These are phyloP conservation scores for Medicago ruthenica DNA, from an alignment of 306 rosid species.

Conservation along the genomic window DNA sequence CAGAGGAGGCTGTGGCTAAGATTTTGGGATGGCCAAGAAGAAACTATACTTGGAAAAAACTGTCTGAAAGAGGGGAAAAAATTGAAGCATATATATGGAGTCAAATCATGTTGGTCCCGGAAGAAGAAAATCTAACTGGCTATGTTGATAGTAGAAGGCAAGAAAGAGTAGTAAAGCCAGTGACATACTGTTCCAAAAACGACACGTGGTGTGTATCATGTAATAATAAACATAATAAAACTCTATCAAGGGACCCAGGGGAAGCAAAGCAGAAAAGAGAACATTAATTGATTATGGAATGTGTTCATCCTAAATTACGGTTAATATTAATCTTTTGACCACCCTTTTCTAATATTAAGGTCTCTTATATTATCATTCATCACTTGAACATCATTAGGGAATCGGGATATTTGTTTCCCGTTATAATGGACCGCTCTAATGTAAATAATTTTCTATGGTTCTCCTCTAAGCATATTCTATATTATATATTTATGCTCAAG, in stretches of 20 bases:
- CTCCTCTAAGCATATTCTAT: neutral
- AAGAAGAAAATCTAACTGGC: conserved; percentile 35
- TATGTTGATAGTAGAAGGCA: conserved; percentile 10
- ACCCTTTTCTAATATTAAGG: neutral
- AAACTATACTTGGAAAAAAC: neutral
- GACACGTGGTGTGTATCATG: conserved; percentile 60
- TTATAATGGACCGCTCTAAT: neutral
- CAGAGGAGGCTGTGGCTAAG: conserved; percentile 42
- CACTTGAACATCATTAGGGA: neutral
- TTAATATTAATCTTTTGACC: neutral
- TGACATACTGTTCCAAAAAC: conserved; percentile 27
- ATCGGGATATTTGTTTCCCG: neutral
- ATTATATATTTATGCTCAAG: neutral
- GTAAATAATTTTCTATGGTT: neutral
- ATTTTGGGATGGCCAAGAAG: no score
- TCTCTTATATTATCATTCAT: neutral
- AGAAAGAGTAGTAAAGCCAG: conserved; percentile 40
- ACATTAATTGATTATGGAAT: neutral
- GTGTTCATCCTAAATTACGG: neutral
- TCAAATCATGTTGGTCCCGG: conserved; percentile 47
- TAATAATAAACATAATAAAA: neutral
- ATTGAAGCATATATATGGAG: conserved; percentile 22
- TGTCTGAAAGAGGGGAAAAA: conserved; percentile 26
- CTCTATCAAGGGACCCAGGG: conserved; percentile 2
- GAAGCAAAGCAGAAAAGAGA: neutral